Evolutionary conservation across 192 early-diverging fungal genomes (phyloP), one percentile per base, ranked within the genome.

Genomic region (Backusella psychrophila): DNA sequence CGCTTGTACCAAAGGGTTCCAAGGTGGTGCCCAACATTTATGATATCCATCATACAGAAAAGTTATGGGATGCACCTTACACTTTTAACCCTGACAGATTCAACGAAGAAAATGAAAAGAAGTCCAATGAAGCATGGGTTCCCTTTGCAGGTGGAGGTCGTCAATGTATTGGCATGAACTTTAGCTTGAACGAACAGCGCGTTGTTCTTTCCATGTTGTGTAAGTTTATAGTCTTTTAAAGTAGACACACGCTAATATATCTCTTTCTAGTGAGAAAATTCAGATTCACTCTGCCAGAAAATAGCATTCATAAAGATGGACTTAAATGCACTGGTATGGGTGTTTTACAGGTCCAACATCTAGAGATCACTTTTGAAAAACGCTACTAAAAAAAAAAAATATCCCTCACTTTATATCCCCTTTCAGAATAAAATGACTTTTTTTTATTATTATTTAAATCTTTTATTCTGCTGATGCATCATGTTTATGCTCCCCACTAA

Each of bases 131-230:
- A 17, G 53, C 81, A 14, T 91, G 82, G 74, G 56, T 89, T 29
- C 82, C 91, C 26, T 93, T 93, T 74, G 84, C 88, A 66, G 80
- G 84, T 19, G 91, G 91, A 11, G 71, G 79, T 17, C 85, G 87
- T 36, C 83, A 88, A 82, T 91, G 88, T 75, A 81, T 91, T 26
- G 91, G 88, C 35, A 88, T 87, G 87, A 88, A 88, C 73, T 92
- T 91, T 73, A 82, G 84, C 15, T 76, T 92, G 33, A 71, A 84
- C 9, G 89, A 91, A 76, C 88, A 88, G 77, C 83, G 83, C 15
- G 83, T 91, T 2, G 77, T 86, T 17, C 77, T 90, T 11, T 65
- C 87, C 21, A 88, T 90, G 79, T 29, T 59, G 23, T 59, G 56
- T 59, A 59, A 59, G 56, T 59, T 26, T 21, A 9, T 21, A 1